Evolutionary conservation across 192 early-diverging fungal genomes (phyloP).

Genomic region (Coemansia sp.): DNA sequence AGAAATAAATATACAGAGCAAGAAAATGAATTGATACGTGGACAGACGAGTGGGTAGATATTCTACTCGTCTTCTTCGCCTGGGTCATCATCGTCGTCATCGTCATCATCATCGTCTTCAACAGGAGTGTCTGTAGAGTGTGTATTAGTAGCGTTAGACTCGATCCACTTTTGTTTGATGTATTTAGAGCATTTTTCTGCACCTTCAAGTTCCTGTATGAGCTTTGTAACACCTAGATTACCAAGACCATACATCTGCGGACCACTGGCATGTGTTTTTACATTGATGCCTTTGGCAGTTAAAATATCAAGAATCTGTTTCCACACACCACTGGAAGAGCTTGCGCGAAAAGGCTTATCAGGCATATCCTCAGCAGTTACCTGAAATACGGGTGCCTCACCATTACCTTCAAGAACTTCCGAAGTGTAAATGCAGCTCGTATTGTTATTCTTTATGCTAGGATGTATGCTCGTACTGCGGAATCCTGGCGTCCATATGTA

Average conservation of each 20-base stretch:
- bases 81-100: not conserved
- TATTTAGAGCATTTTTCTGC: conserved; percentile 43
- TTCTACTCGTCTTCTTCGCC: not conserved
- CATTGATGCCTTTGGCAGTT: conserved; percentile 60
- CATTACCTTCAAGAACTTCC: conserved; percentile 65
- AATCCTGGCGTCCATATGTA: conserved; percentile 73
- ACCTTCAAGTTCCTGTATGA: conserved; percentile 62
- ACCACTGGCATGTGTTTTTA: conserved; percentile 71
- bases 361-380: conserved; percentile 69
- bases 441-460: conserved; percentile 58
- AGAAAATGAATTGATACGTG: not conserved
- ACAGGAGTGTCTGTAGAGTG: not conserved
- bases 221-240: conserved; percentile 68
- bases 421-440: conserved; percentile 61
- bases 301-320: conserved; percentile 63
- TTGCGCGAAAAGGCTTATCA: conserved; percentile 57
- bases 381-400: conserved; percentile 62
- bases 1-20: not conserved
- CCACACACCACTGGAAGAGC: conserved; percentile 72
- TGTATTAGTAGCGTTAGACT: not conserved
- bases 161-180: conserved; percentile 45
- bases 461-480: conserved; percentile 61
- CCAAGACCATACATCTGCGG: conserved; percentile 70
- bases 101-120: conserved; percentile 3
- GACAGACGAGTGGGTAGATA: too few relatives aligned